Conservation (phyloP, 352 stramenopile genomes). For the Globisporangium solare region DNA sequence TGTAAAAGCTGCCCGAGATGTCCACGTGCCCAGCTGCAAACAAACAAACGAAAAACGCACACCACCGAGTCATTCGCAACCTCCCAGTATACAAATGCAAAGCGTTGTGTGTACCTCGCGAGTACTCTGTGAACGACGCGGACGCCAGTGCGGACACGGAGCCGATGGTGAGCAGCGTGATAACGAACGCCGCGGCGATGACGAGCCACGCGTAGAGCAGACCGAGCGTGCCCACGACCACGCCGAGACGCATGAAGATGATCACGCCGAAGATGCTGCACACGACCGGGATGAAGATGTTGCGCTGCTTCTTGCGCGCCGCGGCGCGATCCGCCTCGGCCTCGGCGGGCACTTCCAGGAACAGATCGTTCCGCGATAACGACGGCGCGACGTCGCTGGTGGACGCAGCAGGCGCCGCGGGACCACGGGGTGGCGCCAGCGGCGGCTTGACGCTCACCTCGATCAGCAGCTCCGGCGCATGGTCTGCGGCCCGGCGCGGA, state of each 20-base stretch:
- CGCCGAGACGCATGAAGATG: slow-evolving; percentile 48
- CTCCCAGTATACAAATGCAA: background rate
- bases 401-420: too few species aligned
- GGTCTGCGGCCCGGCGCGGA: background rate
- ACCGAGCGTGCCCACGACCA: slow-evolving; percentile 32
- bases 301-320: slow-evolving; percentile 17
- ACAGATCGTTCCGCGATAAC: background rate
- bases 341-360: background rate
- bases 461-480: background rate
- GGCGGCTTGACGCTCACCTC: background rate
- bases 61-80: background rate
- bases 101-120: slow-evolving; percentile 3
- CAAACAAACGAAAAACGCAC: background rate
- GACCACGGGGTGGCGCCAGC: too few species aligned
- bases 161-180: slow-evolving; percentile 42
- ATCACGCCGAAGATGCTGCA: slow-evolving; percentile 53
- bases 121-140: slow-evolving; percentile 10
- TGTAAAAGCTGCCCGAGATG: slow-evolving; percentile 23
- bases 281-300: slow-evolving; percentile 40
- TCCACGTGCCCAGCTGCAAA: slow-evolving; percentile 7
- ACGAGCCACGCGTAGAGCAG: slow-evolving; percentile 19
- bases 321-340: slow-evolving; percentile 6
- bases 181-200: slow-evolving; percentile 27
- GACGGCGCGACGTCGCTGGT: background rate
- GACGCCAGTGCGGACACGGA: slow-evolving; percentile 46